Evolutionary conservation across 345 rosid genomes (phyloP).

Genomic region (Syzygium grande): DNA sequence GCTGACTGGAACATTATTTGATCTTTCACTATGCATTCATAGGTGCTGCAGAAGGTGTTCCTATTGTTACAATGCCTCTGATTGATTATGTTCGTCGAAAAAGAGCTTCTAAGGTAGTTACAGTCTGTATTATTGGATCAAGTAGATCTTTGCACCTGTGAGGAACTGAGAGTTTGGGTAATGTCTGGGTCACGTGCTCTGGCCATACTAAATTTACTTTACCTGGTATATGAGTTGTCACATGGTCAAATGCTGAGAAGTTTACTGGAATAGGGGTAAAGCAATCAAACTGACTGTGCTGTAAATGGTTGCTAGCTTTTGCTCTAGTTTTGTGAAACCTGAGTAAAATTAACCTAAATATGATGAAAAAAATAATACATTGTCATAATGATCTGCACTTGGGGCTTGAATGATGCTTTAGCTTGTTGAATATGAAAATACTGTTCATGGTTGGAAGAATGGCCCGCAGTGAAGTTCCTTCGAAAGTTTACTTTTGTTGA

Average conservation of each 20-base stretch:
- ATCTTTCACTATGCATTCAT: neutral
- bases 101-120: constrained; percentile 41
- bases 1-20: neutral
- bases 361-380: neutral
- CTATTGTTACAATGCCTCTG: constrained; percentile 39
- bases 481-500: neutral
- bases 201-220: no score
- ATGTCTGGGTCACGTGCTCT: neutral
- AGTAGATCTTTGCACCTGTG: neutral
- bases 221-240: no score
- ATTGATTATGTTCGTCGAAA: constrained; percentile 66
- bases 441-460: neutral
- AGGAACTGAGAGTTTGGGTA: neutral
- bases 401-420: neutral
- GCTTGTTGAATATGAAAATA: neutral
- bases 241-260: neutral
- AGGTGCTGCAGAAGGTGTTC: constrained; percentile 39
- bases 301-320: neutral
- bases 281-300: neutral
- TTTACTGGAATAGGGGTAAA: neutral
- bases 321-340: no score
- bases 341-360: neutral
- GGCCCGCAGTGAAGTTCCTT: neutral
- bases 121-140: neutral
- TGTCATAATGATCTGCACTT: neutral